These are phyloP conservation scores for Chalciporus pseudorubinellus DNA, from an alignment of 768 basidiomycete species.

Conservation along the genomic window DNA sequence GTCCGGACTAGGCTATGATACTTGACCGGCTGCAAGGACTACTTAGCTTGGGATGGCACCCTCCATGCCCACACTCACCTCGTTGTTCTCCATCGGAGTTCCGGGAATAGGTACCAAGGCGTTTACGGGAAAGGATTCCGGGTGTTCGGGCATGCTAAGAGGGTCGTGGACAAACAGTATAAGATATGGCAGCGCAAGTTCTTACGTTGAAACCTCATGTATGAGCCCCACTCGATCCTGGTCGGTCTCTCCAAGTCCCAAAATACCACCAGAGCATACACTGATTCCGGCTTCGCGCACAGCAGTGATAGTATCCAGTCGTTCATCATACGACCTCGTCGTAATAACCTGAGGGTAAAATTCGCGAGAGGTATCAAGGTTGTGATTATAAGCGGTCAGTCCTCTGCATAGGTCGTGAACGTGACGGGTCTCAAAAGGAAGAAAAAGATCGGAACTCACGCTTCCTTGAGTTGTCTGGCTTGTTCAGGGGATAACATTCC, in stretches of 20 bases:
- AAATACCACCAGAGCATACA: conserved; percentile 94
- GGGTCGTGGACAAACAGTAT: conserved; percentile 4
- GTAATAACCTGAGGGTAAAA: conserved; percentile 98
- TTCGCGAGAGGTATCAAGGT: conserved; percentile 96
- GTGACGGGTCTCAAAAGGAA: background rate
- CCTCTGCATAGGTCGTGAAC: conserved; percentile 48
- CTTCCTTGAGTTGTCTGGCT: conserved; percentile 87
- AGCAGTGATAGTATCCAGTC: conserved; percentile 82
- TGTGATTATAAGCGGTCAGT: conserved; percentile 97
- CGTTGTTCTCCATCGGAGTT: conserved; percentile 89
- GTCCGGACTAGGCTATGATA: conserved; percentile 87
- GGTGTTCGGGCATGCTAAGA: conserved; percentile 85
- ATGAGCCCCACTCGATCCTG: conserved; percentile 90
- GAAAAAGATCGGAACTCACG: conserved; percentile 49
- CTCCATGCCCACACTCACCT: conserved; percentile 45
- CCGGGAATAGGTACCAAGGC: conserved; percentile 95
- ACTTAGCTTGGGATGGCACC: conserved; percentile 7
- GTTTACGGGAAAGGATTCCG: conserved; percentile 99
- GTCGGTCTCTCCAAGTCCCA: conserved; percentile 91
- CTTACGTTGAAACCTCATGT: conserved; percentile 88
- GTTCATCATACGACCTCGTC: conserved; percentile 90
- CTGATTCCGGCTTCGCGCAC: conserved; percentile 95
- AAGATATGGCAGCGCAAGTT: conserved; percentile 4
- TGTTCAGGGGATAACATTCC: conserved; percentile 97
- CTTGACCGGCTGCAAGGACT: conserved; percentile 59